These are phyloP conservation scores for Aspergillus candidus DNA, from an alignment of 2,329 filamentous ascomycete species.

Conservation along the genomic window DNA sequence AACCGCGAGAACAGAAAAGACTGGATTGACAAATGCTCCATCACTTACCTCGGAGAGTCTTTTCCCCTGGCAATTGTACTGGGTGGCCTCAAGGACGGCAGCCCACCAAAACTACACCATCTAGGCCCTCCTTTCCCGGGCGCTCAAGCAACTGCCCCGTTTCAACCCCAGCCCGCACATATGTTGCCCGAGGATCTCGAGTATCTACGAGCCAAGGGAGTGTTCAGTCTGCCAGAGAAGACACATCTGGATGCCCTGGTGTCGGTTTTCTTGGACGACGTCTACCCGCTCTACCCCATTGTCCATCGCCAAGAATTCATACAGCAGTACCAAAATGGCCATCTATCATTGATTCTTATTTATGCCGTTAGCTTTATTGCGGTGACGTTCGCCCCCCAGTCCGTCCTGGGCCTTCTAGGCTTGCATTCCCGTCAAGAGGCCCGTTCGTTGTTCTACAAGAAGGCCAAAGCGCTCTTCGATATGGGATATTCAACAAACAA, in stretches of 20 bases:
- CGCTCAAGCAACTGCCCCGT: neutral
- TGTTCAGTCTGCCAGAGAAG: neutral
- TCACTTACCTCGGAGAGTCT: slow-evolving; percentile 2
- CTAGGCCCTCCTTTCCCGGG: neutral
- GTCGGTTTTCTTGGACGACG: neutral
- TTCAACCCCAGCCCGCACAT: neutral
- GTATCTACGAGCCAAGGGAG: slow-evolving; percentile 1
- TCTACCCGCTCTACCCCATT: slow-evolving; percentile 1
- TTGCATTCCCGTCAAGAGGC: neutral
- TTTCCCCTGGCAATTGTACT: slow-evolving; percentile 2
- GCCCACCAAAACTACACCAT: slow-evolving; percentile 1
- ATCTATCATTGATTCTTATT: slow-evolving; percentile 1
- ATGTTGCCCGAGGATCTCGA: neutral
- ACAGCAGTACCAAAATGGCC: neutral
- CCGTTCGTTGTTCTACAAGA: neutral
- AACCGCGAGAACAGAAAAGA: neutral
- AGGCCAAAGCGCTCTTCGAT: slow-evolving; percentile 1
- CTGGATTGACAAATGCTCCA: slow-evolving; percentile 1
- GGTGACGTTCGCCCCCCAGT: neutral
- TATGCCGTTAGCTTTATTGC: slow-evolving; percentile 1
- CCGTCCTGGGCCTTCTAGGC: neutral
- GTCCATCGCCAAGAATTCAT: neutral
- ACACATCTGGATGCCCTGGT: neutral
- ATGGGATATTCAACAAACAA: slow-evolving; percentile 1
- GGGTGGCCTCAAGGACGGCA: neutral